phyloP scores from a whole-genome alignment of 1,139 yeast genomes.

The Pichia sp. region DNA sequence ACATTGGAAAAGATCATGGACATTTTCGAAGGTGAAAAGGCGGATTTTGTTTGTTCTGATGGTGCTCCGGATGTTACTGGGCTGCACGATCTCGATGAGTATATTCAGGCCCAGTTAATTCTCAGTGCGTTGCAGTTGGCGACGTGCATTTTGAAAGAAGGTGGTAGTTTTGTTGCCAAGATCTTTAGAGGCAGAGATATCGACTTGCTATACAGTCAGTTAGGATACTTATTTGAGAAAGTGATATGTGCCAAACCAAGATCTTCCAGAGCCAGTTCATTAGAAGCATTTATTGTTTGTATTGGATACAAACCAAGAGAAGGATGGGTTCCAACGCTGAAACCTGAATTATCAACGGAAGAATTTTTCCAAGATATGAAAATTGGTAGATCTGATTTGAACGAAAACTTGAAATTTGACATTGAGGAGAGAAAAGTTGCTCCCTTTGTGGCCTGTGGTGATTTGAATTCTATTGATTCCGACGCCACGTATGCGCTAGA shows the following conservation, averaged over 20 bases:
- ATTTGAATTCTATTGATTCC: conserved; percentile 75
- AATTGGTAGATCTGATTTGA: conserved; percentile 43
- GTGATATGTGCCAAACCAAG: conserved; percentile 96
- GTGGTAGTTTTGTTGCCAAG: conserved; percentile 93
- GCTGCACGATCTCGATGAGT: conserved; percentile 90
- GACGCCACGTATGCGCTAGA: conserved; percentile 88
- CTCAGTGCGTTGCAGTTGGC: conserved; percentile 87
- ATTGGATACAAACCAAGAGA: conserved; percentile 73
- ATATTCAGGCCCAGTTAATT: conserved; percentile 89
- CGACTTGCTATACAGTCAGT: conserved; percentile 81
- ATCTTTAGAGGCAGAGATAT: conserved; percentile 94
- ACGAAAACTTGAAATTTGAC: conserved; percentile 32
- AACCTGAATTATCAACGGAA: conserved; percentile 52
- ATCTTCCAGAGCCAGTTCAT: conserved; percentile 85
- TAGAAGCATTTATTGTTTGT: conserved; percentile 92
- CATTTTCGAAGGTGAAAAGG: conserved; percentile 82
- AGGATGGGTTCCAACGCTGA: conserved; percentile 68
- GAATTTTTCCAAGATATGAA: conserved; percentile 61
- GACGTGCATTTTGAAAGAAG: conserved; percentile 76
- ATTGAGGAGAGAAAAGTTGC: conserved; percentile 67
- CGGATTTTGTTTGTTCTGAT: conserved; percentile 93
- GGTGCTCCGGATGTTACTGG: conserved; percentile 99
- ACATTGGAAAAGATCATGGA: conserved; percentile 69
- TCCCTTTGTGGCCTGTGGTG: conserved; percentile 91
- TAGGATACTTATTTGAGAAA: conserved; percentile 72